Conservation (phyloP, 2,329 filamentous ascomycete species). For the Pestalotiopsis sp. region DNA sequence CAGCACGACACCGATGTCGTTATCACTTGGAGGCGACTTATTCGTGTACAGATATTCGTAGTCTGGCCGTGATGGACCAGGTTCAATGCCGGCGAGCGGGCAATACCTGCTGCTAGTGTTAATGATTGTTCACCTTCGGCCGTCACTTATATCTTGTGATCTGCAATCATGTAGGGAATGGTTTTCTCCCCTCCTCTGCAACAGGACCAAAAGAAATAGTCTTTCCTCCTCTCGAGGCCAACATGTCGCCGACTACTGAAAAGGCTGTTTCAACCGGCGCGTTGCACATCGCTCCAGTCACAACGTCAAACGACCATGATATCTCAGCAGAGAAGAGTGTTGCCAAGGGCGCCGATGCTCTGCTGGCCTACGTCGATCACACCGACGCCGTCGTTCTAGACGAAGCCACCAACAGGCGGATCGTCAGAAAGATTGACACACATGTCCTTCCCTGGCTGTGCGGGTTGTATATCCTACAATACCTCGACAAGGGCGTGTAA, state of each 20-base stretch:
- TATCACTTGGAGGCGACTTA: not conserved
- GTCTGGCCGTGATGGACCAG: too few relatives aligned
- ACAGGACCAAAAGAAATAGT: not conserved
- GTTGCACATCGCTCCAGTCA: not conserved
- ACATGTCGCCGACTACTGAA: not conserved
- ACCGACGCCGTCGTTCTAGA: not conserved
- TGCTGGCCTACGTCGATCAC: not conserved
- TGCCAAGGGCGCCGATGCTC: not conserved
- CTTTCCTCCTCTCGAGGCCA: too few relatives aligned
- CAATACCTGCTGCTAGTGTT: too few relatives aligned
- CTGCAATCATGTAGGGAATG: too few relatives aligned
- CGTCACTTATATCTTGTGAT: not conserved
- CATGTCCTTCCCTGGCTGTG: conserved; percentile 5
- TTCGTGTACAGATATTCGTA: not conserved
- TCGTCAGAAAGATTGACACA: conserved; percentile 6
- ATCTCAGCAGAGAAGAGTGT: not conserved
- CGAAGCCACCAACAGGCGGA: not conserved
- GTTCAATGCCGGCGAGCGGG: not conserved
- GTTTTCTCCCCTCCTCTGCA: not conserved
- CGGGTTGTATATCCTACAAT: conserved; percentile 3
- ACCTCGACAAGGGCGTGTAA: conserved; percentile 10
- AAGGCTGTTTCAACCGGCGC: not conserved
- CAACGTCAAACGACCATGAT: not conserved
- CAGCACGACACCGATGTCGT: conserved; percentile 4
- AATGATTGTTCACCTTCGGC: too few relatives aligned